Base-by-base conservation (phyloP, 805 yeast genomes). In the Schwanniomyces occidentalis region DNA sequence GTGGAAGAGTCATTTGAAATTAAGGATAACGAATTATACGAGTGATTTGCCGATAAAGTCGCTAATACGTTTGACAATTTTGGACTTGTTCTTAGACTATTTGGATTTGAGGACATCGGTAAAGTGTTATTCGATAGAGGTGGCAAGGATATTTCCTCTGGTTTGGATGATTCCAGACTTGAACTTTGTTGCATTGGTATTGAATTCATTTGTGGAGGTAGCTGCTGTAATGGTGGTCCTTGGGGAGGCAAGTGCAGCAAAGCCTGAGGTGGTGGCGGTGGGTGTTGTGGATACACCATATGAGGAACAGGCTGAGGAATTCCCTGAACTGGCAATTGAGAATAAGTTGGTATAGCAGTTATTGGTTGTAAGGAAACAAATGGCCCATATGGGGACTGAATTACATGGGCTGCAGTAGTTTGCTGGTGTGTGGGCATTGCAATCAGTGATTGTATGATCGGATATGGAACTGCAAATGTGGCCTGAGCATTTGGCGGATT, bases 331-430 rank as follows among this genome's bases (percentile, higher is more conserved):
- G 40, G 32, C 2, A 32, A 20, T 21, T 26, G 36, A 4, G 36
- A 20, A 24, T 37, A 33, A 3, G 39, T 24, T 8, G 29, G 36
- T 25, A 29, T 23, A 13, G 29, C 24, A 13, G 42, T 27, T 3
- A 43, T 37, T 6, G 59, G 50, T 28, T 51, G 56, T 8, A 54
- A 36, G 15, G 55, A 51, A 9, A 57, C 58, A 19, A 56, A 34
- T 6, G 57, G 54, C 2, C 57, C 60, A 37, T 53, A 56, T 6
- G 60, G 58, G 2, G 59, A 46, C 29, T 55, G 60, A 18, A 54
- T 42, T 4, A 51, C 42, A 14, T 37, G 48, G 15, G 33, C 35
- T 25, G 25, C 38, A 9, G 24, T 30, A 18, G 6, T 31, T 28
- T 28, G 40, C 24, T 27, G 43, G 10, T 15, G 27, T 7, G 25